phyloP scores from a whole-genome alignment of 805 yeast species.

The Starmerella apicola region DNA sequence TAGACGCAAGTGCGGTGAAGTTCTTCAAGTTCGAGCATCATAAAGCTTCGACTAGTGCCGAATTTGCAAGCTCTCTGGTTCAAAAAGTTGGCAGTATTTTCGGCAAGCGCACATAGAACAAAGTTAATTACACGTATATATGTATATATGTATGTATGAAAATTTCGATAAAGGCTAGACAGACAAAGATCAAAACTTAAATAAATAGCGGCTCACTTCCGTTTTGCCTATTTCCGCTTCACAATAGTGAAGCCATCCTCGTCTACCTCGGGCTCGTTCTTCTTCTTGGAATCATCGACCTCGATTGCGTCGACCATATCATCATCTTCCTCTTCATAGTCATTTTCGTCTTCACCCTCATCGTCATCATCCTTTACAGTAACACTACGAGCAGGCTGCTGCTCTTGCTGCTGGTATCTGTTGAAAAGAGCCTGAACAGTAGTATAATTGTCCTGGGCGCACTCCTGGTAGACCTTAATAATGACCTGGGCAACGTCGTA shows the following conservation, averaged over 20 bases:
- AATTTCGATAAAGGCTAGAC: too few species aligned
- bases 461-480: slow-evolving; percentile 53
- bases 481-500: slow-evolving; percentile 57
- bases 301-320: slow-evolving; percentile 30
- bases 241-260: slow-evolving; percentile 93
- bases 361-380: slow-evolving; percentile 44
- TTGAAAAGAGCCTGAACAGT: slow-evolving; percentile 48
- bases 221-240: slow-evolving; percentile 26
- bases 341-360: slow-evolving; percentile 37
- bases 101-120: too few species aligned
- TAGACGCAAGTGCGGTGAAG: slow-evolving; percentile 40
- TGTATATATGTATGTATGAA: too few species aligned
- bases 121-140: too few species aligned
- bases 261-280: slow-evolving; percentile 63
- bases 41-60: too few species aligned
- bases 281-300: slow-evolving; percentile 31
- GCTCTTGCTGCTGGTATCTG: slow-evolving; percentile 34
- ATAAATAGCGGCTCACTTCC: background rate
- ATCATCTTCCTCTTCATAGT: slow-evolving; percentile 34
- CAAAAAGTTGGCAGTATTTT: too few species aligned
- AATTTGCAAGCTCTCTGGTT: too few species aligned
- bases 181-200: too few species aligned
- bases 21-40: slow-evolving; percentile 41
- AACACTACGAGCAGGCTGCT: slow-evolving; percentile 35
- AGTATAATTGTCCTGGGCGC: slow-evolving; percentile 39